Conservation (phyloP, 2,329 filamentous ascomycete genomes). For the Hypoxylon sp. region DNA sequence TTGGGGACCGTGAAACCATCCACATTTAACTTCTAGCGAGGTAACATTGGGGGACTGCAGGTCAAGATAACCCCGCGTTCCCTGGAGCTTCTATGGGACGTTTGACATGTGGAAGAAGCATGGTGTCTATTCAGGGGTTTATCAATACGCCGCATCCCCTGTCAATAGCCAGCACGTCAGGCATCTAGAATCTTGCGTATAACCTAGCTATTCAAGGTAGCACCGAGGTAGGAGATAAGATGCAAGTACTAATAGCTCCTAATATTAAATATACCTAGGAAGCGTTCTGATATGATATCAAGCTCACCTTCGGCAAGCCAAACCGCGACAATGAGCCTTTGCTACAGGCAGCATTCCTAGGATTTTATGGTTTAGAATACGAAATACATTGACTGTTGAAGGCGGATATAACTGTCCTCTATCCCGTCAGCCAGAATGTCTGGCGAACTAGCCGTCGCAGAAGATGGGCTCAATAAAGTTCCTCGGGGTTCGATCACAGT, state of each 20-base stretch:
- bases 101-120: not conserved
- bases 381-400: no score
- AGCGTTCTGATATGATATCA: not conserved
- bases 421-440: slow-evolving; percentile 13
- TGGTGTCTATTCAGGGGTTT: not conserved
- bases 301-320: not conserved
- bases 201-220: not conserved
- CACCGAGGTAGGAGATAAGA: not conserved
- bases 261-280: not conserved
- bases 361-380: not conserved
- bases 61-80: slow-evolving; percentile 22
- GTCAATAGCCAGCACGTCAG: slow-evolving; percentile 20
- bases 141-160: slow-evolving; percentile 1
- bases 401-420: no score
- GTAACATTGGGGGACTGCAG: slow-evolving; percentile 11
- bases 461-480: slow-evolving; percentile 14
- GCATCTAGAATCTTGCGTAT: slow-evolving; percentile 17
- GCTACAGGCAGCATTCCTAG: not conserved
- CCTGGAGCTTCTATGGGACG: not conserved
- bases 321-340: not conserved
- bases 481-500: slow-evolving; percentile 5
- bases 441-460: not conserved
- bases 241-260: not conserved
- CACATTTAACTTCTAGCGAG: slow-evolving; percentile 10
- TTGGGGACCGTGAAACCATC: slow-evolving; percentile 26